phyloP scores from a whole-genome alignment of 2,329 filamentous ascomycete species.

The Lasiodiplodia gonubiensis region DNA sequence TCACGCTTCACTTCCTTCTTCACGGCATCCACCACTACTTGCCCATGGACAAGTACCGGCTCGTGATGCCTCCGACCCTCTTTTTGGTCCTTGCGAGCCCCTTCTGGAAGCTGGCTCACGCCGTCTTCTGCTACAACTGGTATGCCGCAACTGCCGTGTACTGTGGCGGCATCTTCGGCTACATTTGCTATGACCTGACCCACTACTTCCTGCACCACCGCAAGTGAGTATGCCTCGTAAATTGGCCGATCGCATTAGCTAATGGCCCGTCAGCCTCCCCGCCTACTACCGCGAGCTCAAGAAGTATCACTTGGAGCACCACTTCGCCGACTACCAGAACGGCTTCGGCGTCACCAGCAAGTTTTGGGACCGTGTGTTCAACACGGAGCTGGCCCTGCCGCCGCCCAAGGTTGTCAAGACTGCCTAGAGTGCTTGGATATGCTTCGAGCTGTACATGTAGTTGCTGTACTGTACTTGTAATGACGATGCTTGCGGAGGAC shows the following conservation, averaged over 20 bases:
- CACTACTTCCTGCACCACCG: constrained; percentile 99
- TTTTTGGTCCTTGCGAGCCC: constrained; percentile 83
- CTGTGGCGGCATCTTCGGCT: constrained; percentile 92
- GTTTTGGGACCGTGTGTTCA: constrained; percentile 94
- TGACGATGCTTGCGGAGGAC: constrained; percentile 13
- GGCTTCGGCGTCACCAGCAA: constrained; percentile 95
- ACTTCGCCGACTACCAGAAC: constrained; percentile 97
- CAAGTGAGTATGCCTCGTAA: constrained; percentile 61
- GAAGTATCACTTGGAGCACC: constrained; percentile 96
- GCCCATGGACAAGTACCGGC: constrained; percentile 96
- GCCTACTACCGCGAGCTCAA: constrained; percentile 89
- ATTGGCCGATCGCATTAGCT: constrained; percentile 20
- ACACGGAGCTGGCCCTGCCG: constrained; percentile 73
- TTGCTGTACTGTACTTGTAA: constrained; percentile 28
- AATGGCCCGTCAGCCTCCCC: constrained; percentile 65
- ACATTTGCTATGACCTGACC: constrained; percentile 94
- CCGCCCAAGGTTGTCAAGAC: constrained; percentile 58
- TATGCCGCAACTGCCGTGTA: constrained; percentile 77
- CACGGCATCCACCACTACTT: constrained; percentile 98
- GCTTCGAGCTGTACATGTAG: constrained; percentile 4
- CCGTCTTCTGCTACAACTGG: constrained; percentile 85
- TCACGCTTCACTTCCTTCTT: constrained; percentile 89
- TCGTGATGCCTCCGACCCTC: constrained; percentile 94
- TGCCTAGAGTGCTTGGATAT: constrained; percentile 32
- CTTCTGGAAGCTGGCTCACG: constrained; percentile 90